Evolutionary conservation across 768 basidiomycete genomes (phyloP), one percentile per base, ranked within the genome.

Genomic region (Lentinula boryana): DNA sequence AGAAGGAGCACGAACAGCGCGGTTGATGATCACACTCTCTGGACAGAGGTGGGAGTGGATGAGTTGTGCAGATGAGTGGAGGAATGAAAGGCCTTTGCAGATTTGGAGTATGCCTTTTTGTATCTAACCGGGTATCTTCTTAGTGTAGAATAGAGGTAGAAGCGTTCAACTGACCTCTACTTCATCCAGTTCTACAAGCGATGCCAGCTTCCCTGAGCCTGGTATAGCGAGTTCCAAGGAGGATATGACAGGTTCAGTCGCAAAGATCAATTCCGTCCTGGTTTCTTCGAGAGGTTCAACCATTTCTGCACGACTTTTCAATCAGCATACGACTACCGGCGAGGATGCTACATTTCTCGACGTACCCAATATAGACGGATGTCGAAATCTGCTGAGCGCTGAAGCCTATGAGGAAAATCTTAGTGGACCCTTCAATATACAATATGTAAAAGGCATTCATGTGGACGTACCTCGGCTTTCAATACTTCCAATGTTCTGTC

Each of bases 201-300:
- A 76, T 36, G 78, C 72, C 59, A 79, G 75, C 58, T 82, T 75
- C 43, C 82, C 78, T 4, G 84, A 82, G 44, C 86, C 86, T 6
- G 85, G 81, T 59, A 94, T 88, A 5, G 91, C 88, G 23, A 88
- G 77, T 56, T 88, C 83, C 12, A 99, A 80, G 1, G 93, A 91
- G 0, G 93, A 89, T 9, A 92, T 74, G 35, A 98, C 77, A 33
- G 89, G 88, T 69, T 99, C 97, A 0, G 97, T 97, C 7, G 95
- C 96, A 68, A 98, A 98, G 43, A 88, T 85, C 43, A 98, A 78
- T 66, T 96, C 91, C 40, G 77, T 88, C 60, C 96, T 80, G 0
- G 95, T 90, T 73, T 99, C 96, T 69, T 98, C 95, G 50, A 97
- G 75, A 27, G 97, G 96, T 74, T 99, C 97, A 32, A 96, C 95